phyloP scores from a whole-genome alignment of 495 filamentous ascomycete species.

The Talaromyces adpressus region DNA sequence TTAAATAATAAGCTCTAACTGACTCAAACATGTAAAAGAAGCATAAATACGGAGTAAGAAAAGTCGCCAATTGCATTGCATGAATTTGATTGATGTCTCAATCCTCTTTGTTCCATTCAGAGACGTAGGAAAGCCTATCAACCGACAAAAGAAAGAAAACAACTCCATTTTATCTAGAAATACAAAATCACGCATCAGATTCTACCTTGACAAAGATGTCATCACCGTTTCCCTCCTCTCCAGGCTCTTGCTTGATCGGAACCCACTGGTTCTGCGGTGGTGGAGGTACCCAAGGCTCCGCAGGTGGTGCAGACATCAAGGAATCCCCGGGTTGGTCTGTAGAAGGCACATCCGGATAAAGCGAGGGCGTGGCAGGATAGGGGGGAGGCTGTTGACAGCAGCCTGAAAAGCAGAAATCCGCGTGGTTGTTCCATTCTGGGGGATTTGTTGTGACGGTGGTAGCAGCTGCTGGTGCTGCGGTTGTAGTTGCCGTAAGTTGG shows the following conservation, averaged over 20 bases:
- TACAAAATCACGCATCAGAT: not conserved
- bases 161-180: not conserved
- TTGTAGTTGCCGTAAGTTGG: not conserved
- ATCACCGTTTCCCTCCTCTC: not conserved
- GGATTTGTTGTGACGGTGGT: not conserved
- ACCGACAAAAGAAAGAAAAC: not conserved
- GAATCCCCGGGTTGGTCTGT: not conserved
- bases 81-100: not conserved
- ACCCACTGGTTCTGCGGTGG: conserved; percentile 10
- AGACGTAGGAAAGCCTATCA: not conserved
- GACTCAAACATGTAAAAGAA: too few relatives aligned
- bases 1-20: too few relatives aligned
- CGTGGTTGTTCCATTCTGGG: not conserved
- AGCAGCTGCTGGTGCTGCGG: not conserved
- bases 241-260: conserved; percentile 10
- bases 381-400: conserved; percentile 2
- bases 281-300: not conserved
- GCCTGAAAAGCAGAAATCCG: conserved; percentile 4
- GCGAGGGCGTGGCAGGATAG: conserved; percentile 4
- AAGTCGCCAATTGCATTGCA: too few relatives aligned
- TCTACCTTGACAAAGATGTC: conserved; percentile 18
- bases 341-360: conserved; percentile 8
- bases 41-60: too few relatives aligned
- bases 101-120: not conserved
- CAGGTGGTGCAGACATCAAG: not conserved